Conservation (phyloP, 2,329 filamentous ascomycete genomes). For the Colletotrichum shisoi region DNA sequence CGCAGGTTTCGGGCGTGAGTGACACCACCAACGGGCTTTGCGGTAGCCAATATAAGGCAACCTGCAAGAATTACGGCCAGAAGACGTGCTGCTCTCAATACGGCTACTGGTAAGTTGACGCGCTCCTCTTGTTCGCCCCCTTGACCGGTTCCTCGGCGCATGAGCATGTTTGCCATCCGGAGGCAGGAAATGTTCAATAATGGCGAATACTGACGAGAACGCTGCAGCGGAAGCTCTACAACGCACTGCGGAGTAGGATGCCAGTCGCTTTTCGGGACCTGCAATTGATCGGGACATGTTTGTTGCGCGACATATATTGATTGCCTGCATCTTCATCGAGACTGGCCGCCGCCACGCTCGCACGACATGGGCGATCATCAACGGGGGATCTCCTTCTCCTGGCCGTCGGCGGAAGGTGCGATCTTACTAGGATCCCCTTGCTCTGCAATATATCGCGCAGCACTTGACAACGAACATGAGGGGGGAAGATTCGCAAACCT, state of each 20-base stretch:
- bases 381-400: background rate
- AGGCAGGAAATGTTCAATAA: background rate
- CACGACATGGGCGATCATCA: constrained; percentile 24
- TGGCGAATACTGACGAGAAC: constrained; percentile 25
- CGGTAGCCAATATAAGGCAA: constrained; percentile 45
- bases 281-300: constrained; percentile 40
- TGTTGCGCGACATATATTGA: constrained; percentile 6
- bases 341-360: constrained; percentile 1
- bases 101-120: constrained; percentile 48
- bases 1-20: constrained; percentile 40
- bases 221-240: constrained; percentile 43
- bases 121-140: background rate
- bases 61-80: constrained; percentile 46
- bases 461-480: constrained; percentile 26
- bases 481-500: constrained; percentile 14
- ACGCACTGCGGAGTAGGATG: constrained; percentile 49
- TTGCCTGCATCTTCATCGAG: constrained; percentile 24
- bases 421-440: background rate
- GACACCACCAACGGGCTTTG: constrained; percentile 52
- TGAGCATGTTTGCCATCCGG: background rate
- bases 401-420: background rate
- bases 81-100: constrained; percentile 51
- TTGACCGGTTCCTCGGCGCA: background rate
- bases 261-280: constrained; percentile 48
- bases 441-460: constrained; percentile 19